Percentiles rank a stretch among this genome's conserved stretches.
These are phyloP conservation scores for Closterium sp. DNA, from an alignment of 139 green algal species.

Conservation along the genomic window DNA sequence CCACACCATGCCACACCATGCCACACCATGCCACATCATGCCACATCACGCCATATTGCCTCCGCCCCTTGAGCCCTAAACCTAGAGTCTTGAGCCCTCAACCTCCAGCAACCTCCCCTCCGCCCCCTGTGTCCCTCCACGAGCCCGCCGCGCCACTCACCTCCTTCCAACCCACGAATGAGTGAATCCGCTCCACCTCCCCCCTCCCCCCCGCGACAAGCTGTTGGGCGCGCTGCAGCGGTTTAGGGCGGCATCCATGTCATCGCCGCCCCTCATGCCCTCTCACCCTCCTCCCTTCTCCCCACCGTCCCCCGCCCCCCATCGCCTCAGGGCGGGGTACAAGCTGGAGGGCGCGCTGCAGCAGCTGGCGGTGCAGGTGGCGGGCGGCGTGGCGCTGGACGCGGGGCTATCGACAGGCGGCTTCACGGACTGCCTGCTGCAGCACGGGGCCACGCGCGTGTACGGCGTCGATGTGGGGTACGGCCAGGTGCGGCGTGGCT, in stretches of 20 bases:
- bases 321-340: slow-evolving; percentile 67
- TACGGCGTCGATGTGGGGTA: slow-evolving; percentile 95
- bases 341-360: slow-evolving; percentile 92
- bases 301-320: background rate
- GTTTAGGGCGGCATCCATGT: too few relatives aligned
- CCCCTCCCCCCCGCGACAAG: background rate
- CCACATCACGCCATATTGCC: too few relatives aligned
- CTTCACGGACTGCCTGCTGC: slow-evolving; percentile 96
- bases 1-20: too few relatives aligned
- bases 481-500: slow-evolving; percentile 65
- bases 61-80: too few relatives aligned
- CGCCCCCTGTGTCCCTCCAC: too few relatives aligned
- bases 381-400: slow-evolving; percentile 74
- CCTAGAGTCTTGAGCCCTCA: too few relatives aligned
- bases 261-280: background rate
- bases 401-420: slow-evolving; percentile 92
- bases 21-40: too few relatives aligned
- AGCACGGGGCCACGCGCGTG: slow-evolving; percentile 75
- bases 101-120: too few relatives aligned
- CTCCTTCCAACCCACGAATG: too few relatives aligned
- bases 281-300: background rate
- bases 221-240: too few relatives aligned
- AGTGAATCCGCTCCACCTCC: background rate
- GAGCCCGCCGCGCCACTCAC: too few relatives aligned
- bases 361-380: slow-evolving; percentile 76